These are phyloP conservation scores for Yamadazyma endophytica DNA, from an alignment of 805 yeast species.

Conservation along the genomic window DNA sequence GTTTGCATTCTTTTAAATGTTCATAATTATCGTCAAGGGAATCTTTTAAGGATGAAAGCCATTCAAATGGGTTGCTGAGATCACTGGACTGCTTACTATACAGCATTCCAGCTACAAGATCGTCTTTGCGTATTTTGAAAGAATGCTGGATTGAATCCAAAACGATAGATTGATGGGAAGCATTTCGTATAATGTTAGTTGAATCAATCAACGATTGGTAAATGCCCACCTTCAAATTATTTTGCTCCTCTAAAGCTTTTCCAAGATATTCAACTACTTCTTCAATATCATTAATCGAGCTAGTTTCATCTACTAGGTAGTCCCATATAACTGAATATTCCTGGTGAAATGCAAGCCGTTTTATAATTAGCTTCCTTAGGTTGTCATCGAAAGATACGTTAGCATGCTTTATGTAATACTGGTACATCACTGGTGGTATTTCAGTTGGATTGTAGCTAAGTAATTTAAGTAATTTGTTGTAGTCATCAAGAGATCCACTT, in stretches of 20 bases:
- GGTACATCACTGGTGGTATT: slow-evolving; percentile 26
- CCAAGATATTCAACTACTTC: slow-evolving; percentile 28
- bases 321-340: slow-evolving; percentile 29
- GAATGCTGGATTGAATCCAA: slow-evolving; percentile 7
- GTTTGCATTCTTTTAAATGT: background rate
- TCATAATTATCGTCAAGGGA: background rate
- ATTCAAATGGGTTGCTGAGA: too few species aligned
- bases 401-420: slow-evolving; percentile 14
- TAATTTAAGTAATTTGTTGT: slow-evolving; percentile 24
- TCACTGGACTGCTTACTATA: too few species aligned
- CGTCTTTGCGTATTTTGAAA: slow-evolving; percentile 1
- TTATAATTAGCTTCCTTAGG: slow-evolving; percentile 19
- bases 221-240: slow-evolving; percentile 21
- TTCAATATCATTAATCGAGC: slow-evolving; percentile 33
- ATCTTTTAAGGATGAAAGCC: too few species aligned
- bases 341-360: slow-evolving; percentile 27
- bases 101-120: background rate
- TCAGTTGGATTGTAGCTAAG: slow-evolving; percentile 28
- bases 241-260: slow-evolving; percentile 13
- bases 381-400: slow-evolving; percentile 16
- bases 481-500: slow-evolving; percentile 21
- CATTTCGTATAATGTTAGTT: slow-evolving; percentile 5
- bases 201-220: slow-evolving; percentile 19
- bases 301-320: slow-evolving; percentile 18
- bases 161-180: slow-evolving; percentile 6